phyloP scores from a whole-genome alignment of 2,329 filamentous ascomycete species.

The Septoria petroselini region DNA sequence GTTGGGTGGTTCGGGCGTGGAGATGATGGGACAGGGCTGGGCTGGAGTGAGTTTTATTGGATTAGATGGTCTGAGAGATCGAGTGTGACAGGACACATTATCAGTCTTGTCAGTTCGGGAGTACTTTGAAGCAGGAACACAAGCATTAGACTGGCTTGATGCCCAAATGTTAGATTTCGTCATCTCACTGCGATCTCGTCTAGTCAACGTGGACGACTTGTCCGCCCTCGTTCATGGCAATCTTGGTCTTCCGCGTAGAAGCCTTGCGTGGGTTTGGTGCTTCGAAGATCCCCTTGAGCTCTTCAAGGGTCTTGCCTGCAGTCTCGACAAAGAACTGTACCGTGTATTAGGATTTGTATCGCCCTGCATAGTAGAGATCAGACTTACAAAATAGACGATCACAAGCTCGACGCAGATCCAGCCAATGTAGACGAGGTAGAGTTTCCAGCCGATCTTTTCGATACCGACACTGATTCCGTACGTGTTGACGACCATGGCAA shows the following conservation, averaged over 20 bases:
- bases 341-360: too few relatives aligned
- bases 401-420: conserved; percentile 37
- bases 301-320: conserved; percentile 33
- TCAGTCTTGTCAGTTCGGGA: too few relatives aligned
- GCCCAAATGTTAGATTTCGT: too few relatives aligned
- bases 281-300: conserved; percentile 28
- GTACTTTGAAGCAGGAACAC: too few relatives aligned
- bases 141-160: too few relatives aligned
- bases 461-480: conserved; percentile 33
- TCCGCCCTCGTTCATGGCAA: conserved; percentile 30
- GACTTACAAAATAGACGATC: conserved; percentile 29
- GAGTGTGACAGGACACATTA: neutral
- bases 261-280: conserved; percentile 33
- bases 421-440: conserved; percentile 31
- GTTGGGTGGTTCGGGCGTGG: neutral
- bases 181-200: neutral
- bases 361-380: neutral
- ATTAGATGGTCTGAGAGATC: neutral
- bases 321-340: conserved; percentile 42
- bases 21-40: too few relatives aligned
- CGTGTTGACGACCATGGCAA: conserved; percentile 45
- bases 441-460: conserved; percentile 29
- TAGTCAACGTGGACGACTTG: conserved; percentile 26
- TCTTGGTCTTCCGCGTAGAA: conserved; percentile 32
- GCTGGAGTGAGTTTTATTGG: too few relatives aligned